Base-by-base conservation (phyloP, 371 early-diverging fungal species). In the Massospora cicadina region DNA sequence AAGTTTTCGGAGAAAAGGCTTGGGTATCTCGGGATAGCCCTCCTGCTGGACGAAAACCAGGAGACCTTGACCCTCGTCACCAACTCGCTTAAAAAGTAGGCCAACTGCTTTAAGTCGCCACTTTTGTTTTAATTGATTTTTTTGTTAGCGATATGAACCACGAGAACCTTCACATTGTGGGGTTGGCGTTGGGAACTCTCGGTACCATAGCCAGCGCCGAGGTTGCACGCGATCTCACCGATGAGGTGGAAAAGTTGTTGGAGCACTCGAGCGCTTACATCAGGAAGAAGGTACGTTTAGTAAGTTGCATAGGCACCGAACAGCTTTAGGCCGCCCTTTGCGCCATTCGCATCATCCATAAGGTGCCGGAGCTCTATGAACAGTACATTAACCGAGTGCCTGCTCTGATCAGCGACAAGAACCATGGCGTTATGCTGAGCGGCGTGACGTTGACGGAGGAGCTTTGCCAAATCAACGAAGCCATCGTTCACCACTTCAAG, bases 11-110 rank as follows among this genome's bases (percentile, higher is more conserved):
- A 98, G 73, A 98, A 98, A 73, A 84, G 96, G 58, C 74, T 98
- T 31, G 97, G 96, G 13, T 97, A 98, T 73, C 80, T 98, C 61
- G 98, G 97, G 31, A 94, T 91, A 65, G 91, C 92, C 89, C 80
- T 96, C 33, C 75, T 98, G 58, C 79, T 98, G 64, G 98, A 98
- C 72, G 97, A 97, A 75, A 93, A 93, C 71, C 95, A 94, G 65
- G 95, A 94, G 69, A 87, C 91, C 0, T 72, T 98, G 69, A 97
- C 95, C 5, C 76, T 98, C 54, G 88, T 97, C 27, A 98, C 98
- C 29, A 98, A 96, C 79, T 93, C 89, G 25, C 79, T 98, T 67
- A 93, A 98, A 73, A 93, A 92, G 91, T 90, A 83, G 66, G 71
- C 28, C 31, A n/a, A 13, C 13, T 10, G 21, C 10, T 3, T n/a